phyloP scores from a whole-genome alignment of 306 rosid genomes.

The Cicer bijugum region DNA sequence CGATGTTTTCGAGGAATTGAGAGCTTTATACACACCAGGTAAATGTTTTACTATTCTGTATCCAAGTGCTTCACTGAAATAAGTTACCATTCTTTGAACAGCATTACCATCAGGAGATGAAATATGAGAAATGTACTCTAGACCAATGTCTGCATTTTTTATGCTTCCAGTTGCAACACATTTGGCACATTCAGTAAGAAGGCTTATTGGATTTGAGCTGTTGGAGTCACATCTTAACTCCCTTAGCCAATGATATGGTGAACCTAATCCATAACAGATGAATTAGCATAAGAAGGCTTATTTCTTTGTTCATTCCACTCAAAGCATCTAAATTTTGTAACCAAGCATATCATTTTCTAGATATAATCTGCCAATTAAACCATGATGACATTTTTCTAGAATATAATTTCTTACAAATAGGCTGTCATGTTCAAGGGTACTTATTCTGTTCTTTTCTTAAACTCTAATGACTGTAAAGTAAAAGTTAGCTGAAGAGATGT shows the following conservation, averaged over 20 bases:
- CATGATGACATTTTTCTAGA: neutral
- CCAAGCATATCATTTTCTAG: conserved; percentile 2
- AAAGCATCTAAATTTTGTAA: too few relatives aligned
- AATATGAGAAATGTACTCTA: conserved; percentile 70
- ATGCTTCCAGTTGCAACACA: conserved; percentile 76
- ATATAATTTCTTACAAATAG: neutral
- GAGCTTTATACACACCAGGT: conserved; percentile 74
- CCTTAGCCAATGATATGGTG: conserved; percentile 64
- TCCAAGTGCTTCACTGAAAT: conserved; percentile 80
- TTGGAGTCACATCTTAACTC: conserved; percentile 63
- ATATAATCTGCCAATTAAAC: neutral
- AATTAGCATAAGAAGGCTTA: conserved; percentile 26
- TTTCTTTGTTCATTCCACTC: too few relatives aligned
- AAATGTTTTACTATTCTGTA: conserved; percentile 63
- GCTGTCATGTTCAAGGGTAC: neutral
- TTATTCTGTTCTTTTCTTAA: conserved; percentile 6
- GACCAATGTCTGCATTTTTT: conserved; percentile 69
- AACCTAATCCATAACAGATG: conserved; percentile 53
- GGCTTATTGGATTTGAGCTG: conserved; percentile 58
- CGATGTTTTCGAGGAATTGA: conserved; percentile 61
- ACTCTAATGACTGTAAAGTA: neutral
- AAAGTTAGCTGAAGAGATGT: too few relatives aligned
- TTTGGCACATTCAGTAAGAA: conserved; percentile 68
- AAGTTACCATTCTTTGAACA: conserved; percentile 73
- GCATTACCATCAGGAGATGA: conserved; percentile 76